These are phyloP conservation scores for Fusarium xyrophilum DNA, from an alignment of 2,329 filamentous ascomycete genomes.

Conservation along the genomic window DNA sequence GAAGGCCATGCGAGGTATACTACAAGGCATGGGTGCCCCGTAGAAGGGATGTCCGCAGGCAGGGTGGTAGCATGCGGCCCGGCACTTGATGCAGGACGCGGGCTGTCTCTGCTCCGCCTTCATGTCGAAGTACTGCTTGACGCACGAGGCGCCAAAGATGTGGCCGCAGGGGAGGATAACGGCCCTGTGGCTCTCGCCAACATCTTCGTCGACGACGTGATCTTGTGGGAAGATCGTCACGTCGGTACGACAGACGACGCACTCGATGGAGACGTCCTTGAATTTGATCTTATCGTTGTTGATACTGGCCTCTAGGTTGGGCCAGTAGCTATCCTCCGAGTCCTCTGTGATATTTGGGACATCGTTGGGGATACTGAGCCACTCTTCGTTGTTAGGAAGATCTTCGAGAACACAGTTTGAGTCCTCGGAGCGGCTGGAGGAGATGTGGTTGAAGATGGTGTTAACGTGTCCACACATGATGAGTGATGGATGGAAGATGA, in stretches of 20 bases:
- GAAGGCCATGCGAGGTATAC: neutral
- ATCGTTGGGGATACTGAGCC: neutral
- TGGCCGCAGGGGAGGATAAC: constrained; percentile 1
- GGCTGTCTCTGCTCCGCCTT: neutral
- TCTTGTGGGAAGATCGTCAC: neutral
- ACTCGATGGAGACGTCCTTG: neutral
- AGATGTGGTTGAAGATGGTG: neutral
- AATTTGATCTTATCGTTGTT: neutral
- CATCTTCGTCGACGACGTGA: neutral
- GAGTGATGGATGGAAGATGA: neutral
- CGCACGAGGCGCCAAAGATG: constrained; percentile 1
- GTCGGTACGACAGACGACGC: neutral
- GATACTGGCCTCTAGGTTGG: neutral
- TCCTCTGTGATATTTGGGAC: neutral
- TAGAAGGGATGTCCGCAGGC: neutral
- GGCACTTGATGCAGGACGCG: neutral
- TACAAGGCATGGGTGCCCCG: neutral
- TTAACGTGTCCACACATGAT: neutral
- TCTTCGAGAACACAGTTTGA: neutral
- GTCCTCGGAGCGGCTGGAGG: neutral
- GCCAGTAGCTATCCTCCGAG: neutral
- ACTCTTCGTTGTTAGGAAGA: neutral
- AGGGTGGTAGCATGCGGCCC: neutral
- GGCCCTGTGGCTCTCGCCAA: neutral
- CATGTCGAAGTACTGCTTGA: neutral